These are phyloP conservation scores for Tagetes patula DNA, from an alignment of 129 eudicot species.

Conservation along the genomic window DNA sequence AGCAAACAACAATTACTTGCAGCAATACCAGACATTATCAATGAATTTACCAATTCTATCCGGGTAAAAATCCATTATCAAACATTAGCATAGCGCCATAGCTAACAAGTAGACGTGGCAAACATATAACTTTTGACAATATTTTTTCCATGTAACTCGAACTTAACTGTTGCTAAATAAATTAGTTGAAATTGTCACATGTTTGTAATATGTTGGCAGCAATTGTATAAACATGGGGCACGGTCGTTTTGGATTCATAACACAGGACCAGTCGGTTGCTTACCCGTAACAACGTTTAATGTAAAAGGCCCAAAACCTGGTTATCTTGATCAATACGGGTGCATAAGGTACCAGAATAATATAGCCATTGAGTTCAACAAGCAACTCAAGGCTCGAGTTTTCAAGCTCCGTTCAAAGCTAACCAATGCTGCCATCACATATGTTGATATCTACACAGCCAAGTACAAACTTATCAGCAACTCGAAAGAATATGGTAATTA, in stretches of 20 bases:
- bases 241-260: slow-evolving; percentile 72
- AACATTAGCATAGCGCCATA: background rate
- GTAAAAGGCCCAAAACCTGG: slow-evolving; percentile 48
- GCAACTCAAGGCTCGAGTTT: slow-evolving; percentile 50
- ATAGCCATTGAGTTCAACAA: slow-evolving; percentile 55
- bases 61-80: slow-evolving; percentile 28
- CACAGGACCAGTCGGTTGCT: slow-evolving; percentile 72
- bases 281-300: slow-evolving; percentile 41
- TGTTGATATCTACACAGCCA: slow-evolving; percentile 56
- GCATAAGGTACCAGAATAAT: slow-evolving; percentile 50
- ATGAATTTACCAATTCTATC: slow-evolving; percentile 49
- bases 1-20: slow-evolving; percentile 39
- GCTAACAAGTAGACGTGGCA: background rate
- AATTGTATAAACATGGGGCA: slow-evolving; percentile 60
- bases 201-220: slow-evolving; percentile 40
- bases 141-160: background rate
- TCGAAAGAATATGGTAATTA: slow-evolving; percentile 49
- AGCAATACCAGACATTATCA: slow-evolving; percentile 47
- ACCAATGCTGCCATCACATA: slow-evolving; percentile 60
- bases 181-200: background rate
- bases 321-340: slow-evolving; percentile 51
- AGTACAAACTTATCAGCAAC: slow-evolving; percentile 52
- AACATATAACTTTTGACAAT: background rate
- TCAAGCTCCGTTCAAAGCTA: slow-evolving; percentile 45
- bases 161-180: background rate